Base-by-base conservation (phyloP, 192 early-diverging fungal species). In the Coemansia sp. region DNA sequence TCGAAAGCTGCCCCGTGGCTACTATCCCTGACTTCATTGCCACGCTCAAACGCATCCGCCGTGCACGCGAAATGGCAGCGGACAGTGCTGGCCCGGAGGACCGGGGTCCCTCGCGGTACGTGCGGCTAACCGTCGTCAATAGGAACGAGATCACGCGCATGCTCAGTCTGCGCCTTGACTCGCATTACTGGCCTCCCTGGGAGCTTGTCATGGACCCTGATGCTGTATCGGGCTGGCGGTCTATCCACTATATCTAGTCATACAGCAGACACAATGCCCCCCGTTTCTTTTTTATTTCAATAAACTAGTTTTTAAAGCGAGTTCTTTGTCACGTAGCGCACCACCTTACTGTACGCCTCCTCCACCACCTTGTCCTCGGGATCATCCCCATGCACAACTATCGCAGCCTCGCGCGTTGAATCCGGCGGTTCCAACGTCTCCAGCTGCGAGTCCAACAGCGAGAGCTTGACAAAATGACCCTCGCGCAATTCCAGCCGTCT, bases 171-270 rank as follows among this genome's bases (percentile, higher is more conserved):
- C 87, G 89, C 36, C 42, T 91, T 25, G 89, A 89, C 80, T 74
- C 85, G 28, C 87, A 89, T 67, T 91, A 89, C 70, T 91, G 89
- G 89, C 83, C 84, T 7, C 81, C 88, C 0, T 89, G 87, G 79
- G 82, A 88, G 63, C 72, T 91, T 38, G 50, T 86, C 27, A 75
- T 68, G n/a, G 84, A 86, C 44, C 63, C 80, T 1, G 36, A 47
- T 15, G 52, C 76, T 15, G 55, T 69, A 9, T 68, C 77, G 58
- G 85, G 85, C 19, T 88, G 87, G 87, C 58, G 28, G 13, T 68
- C 66, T 2, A 55, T 72, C 20, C 62, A 36, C 5, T 65, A 68
- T 41, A 15, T 66, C 6, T 66, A 55, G 31, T 13, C 5, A n/a
- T n/a, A n/a, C 22, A 34, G 15, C 47, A 10, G 6, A 11, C 15